phyloP scores from a whole-genome alignment of 2,329 filamentous ascomycete species.

The Zopfia rhizophila region DNA sequence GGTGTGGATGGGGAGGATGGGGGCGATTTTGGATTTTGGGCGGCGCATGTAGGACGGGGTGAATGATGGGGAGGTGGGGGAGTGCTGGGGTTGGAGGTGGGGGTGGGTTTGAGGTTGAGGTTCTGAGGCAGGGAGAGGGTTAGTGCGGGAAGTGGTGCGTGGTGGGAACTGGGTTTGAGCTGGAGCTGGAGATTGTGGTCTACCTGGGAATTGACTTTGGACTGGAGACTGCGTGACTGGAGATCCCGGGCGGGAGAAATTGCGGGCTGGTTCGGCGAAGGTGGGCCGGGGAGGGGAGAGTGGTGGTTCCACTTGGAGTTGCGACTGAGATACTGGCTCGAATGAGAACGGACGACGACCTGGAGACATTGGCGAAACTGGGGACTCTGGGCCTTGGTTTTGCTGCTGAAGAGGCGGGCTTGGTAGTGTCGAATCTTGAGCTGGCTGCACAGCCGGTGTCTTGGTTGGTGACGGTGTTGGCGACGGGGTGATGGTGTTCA shows the following conservation, averaged over 20 bases:
- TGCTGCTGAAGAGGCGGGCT: slow-evolving; percentile 5
- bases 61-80: slow-evolving; percentile 31
- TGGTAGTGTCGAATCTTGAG: slow-evolving; percentile 2
- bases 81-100: slow-evolving; percentile 3
- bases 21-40: slow-evolving; percentile 28
- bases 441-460: slow-evolving; percentile 21
- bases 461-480: slow-evolving; percentile 41
- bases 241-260: not conserved
- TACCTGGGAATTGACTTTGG: slow-evolving; percentile 1
- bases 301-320: slow-evolving; percentile 9
- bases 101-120: not conserved
- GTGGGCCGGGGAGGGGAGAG: slow-evolving; percentile 3
- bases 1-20: slow-evolving; percentile 42
- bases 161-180: slow-evolving; percentile 11
- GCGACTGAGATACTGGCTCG: slow-evolving; percentile 25
- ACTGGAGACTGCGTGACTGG: slow-evolving; percentile 4
- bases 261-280: not conserved
- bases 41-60: slow-evolving; percentile 29
- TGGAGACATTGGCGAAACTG: slow-evolving; percentile 38
- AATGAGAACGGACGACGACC: slow-evolving; percentile 37
- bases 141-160: slow-evolving; percentile 13
- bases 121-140: slow-evolving; percentile 6
- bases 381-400: slow-evolving; percentile 9
- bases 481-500: slow-evolving; percentile 41
- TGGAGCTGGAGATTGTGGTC: not conserved